Evolutionary conservation across 208 protist species (phyloP).

Genomic region (Acanthamoeba divionensis): DNA sequence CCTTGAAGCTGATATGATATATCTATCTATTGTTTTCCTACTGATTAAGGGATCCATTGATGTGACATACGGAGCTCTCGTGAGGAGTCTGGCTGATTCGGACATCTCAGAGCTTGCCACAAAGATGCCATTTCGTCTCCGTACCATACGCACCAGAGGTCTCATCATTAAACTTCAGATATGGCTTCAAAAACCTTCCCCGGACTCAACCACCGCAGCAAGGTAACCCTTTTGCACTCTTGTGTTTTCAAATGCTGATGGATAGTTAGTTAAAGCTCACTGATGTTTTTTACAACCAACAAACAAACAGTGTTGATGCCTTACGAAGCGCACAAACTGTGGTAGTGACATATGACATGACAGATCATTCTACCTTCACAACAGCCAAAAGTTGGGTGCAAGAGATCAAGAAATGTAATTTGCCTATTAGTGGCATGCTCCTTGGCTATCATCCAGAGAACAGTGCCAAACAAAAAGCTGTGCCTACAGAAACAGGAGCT

Average conservation of each 20-base stretch:
- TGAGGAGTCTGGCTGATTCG: neutral
- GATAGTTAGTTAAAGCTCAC: neutral
- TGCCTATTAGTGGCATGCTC: no score
- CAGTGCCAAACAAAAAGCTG: no score
- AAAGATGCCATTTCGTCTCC: constrained; percentile 37
- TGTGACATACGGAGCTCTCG: neutral
- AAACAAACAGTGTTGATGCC: neutral
- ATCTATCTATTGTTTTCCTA: neutral
- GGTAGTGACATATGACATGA: no score
- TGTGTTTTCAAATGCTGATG: neutral
- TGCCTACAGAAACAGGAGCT: no score
- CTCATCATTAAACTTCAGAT: neutral
- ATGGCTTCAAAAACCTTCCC: constrained; percentile 18
- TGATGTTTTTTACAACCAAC: neutral
- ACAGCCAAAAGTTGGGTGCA: no score
- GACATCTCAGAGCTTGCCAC: constrained; percentile 28
- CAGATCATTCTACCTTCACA: no score
- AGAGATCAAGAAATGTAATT: no score
- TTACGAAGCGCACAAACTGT: no score
- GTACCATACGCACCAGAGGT: neutral
- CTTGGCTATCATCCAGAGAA: no score
- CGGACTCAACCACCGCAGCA: neutral
- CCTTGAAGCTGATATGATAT: neutral
- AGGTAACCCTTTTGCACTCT: neutral
- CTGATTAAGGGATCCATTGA: neutral